Evolutionary conservation across 805 yeast genomes (phyloP), one percentile per base, ranked within the genome.

Genomic region (Candida coquimbonensis): DNA sequence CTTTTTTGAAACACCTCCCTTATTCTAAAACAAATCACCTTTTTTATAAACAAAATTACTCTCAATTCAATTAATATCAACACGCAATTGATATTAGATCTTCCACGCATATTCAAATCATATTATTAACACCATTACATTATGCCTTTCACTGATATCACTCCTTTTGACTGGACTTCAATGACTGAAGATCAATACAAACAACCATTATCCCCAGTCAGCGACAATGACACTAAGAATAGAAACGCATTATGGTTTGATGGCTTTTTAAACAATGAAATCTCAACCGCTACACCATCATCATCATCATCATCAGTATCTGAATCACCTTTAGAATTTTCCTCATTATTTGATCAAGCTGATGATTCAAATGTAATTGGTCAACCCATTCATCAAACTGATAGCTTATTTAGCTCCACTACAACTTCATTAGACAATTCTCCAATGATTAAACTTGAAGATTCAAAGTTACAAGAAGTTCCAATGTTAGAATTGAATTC

Each of bases 361-460:
- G 42, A 27, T n/a, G 26, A 27, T 9, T 29, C 31, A 5, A 29
- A 29, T 21, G 51, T 48, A 7, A 32, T 36, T 4, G 39, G 35
- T 14, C 53, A n/a, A n/a, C 50, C 54, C 26, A 38, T 36, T 17
- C 31, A 29, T 29, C 38, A 46, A 17, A 39, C 47, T 13, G 41
- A 42, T 16, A 44, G 49, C 9, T 31, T 58, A n/a, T 54, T 58
- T 42, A 53, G 60, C 3, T 59, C 63, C 19, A 50, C 53, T 14
- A 50, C 45, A 9, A 62, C 60, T n/a, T 49, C 56, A 5, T 40
- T 61, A 5, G 59, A 55, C 36, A 62, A 60, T 37, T 60, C 65
- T 1, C 66, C 66, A 19, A 40, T 61, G 47, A 50, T 62, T 41
- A 61, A 62, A 43, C 31, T 61, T 3, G 65, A 61, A 39, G 61